Evolutionary conservation across 2,329 filamentous ascomycete genomes (phyloP).

Genomic region (Catunica adiposa): DNA sequence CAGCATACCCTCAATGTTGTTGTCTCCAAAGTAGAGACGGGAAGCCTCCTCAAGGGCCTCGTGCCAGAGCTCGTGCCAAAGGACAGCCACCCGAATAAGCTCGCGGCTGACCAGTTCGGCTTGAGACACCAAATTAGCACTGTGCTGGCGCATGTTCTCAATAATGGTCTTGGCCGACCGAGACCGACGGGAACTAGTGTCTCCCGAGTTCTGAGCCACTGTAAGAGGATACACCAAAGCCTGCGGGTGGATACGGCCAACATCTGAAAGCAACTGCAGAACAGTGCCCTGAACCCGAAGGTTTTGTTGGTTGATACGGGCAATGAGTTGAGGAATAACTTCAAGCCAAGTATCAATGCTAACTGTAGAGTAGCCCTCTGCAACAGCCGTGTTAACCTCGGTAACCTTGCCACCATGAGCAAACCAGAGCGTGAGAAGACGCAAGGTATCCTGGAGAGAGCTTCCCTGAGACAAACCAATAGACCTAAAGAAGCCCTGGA

Average conservation of each 20-base stretch:
- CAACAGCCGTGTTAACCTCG: slow-evolving; percentile 78
- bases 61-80: slow-evolving; percentile 99
- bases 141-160: slow-evolving; percentile 95
- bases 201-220: slow-evolving; percentile 82
- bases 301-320: slow-evolving; percentile 92
- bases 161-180: slow-evolving; percentile 85
- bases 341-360: slow-evolving; percentile 98
- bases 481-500: slow-evolving; percentile 93
- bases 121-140: slow-evolving; percentile 80
- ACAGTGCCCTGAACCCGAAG: slow-evolving; percentile 74
- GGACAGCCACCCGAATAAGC: slow-evolving; percentile 84
- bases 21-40: slow-evolving; percentile 88
- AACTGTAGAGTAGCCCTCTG: slow-evolving; percentile 77
- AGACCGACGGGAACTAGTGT: slow-evolving; percentile 62
- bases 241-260: slow-evolving; percentile 87
- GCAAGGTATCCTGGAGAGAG: slow-evolving; percentile 86
- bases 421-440: slow-evolving; percentile 90
- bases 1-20: slow-evolving; percentile 97
- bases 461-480: slow-evolving; percentile 83
- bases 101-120: slow-evolving; percentile 91
- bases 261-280: slow-evolving; percentile 79
- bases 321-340: slow-evolving; percentile 93
- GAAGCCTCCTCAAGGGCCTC: slow-evolving; percentile 95
- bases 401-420: slow-evolving; percentile 63
- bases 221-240: slow-evolving; percentile 93